Evolutionary conservation across 768 basidiomycete genomes (phyloP).

Genomic region (Pulveroboletus sp.): DNA sequence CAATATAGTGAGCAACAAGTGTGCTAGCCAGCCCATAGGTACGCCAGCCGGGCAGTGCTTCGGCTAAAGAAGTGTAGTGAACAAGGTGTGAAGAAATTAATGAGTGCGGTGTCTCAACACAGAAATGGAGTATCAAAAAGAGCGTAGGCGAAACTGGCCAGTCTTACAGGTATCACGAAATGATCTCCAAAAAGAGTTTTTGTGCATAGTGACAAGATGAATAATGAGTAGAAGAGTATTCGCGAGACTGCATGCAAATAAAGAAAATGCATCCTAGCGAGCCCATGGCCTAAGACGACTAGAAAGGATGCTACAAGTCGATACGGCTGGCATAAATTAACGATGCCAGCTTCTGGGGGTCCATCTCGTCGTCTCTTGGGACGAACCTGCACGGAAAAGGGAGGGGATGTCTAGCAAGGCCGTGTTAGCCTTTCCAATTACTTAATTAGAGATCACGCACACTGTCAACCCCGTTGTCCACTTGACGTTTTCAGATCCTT

Average conservation of each 20-base stretch:
- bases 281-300: not conserved
- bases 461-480: slow-evolving; percentile 14
- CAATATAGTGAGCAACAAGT: no score
- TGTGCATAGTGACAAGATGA: no score
- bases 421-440: not conserved
- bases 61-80: no score
- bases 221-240: no score
- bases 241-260: not conserved
- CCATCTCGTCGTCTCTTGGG: slow-evolving; percentile 14
- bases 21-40: no score
- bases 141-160: no score
- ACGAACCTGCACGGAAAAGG: slow-evolving; percentile 16
- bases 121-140: no score
- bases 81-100: no score
- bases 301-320: not conserved
- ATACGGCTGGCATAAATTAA: slow-evolving; percentile 6
- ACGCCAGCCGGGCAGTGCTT: no score
- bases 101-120: no score
- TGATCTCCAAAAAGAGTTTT: no score
- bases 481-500: slow-evolving; percentile 14
- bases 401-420: slow-evolving; percentile 7
- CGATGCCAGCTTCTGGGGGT: slow-evolving; percentile 9
- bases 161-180: no score
- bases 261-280: not conserved
- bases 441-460: not conserved